Base-by-base conservation (phyloP, 2,329 filamentous ascomycete species). In the Nigrospora oryzae region DNA sequence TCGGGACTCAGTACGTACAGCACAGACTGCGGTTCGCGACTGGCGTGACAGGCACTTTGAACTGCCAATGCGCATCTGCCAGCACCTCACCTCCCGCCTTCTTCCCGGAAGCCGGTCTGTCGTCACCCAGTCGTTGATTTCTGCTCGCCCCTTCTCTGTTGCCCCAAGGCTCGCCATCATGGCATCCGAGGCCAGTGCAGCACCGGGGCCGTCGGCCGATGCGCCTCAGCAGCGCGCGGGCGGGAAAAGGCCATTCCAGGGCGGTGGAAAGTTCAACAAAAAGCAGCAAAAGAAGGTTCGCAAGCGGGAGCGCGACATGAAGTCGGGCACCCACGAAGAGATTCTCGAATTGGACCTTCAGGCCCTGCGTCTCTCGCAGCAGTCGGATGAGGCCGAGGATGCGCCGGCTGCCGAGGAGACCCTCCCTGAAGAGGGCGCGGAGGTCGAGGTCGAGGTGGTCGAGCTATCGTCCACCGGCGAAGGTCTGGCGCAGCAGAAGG, bases 401-500 rank as follows among this genome's bases (percentile, higher is more conserved):
- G 59, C 61, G 4, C 56, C 52, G 4, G 58, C 60, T 2, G 48
- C 48, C 2, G 60, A 63, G 23, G 49, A 53, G 31, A 36, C 38
- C 2, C 66, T 89, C 2, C 85, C 86, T 2, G 77, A 83, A 52
- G 71, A 72, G 35, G 85, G 85, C 47, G 76, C 80, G 6, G 87
- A 95, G 61, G 79, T 93, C 36, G 83, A 95, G 43, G 78, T 97
- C 36, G 81, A 84, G n/a, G 83, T 97, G 46, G 65, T 81, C 7
- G 80, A 86, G 52, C 73, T 97, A 32, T 95, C 91, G 0, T 97
- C 91, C 0, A 95, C 88, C 0, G 93, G 93, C 43, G 93, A 97
- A 54, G 93, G 89, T 3, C 75, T 98, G 45, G 93, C 86, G 4
- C 71, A 87, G 46, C 77, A 79, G n/a, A 68, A 79, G 28, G 75